Conservation (phyloP, 495 filamentous ascomycete genomes). For the Penicillium longicatenatum region DNA sequence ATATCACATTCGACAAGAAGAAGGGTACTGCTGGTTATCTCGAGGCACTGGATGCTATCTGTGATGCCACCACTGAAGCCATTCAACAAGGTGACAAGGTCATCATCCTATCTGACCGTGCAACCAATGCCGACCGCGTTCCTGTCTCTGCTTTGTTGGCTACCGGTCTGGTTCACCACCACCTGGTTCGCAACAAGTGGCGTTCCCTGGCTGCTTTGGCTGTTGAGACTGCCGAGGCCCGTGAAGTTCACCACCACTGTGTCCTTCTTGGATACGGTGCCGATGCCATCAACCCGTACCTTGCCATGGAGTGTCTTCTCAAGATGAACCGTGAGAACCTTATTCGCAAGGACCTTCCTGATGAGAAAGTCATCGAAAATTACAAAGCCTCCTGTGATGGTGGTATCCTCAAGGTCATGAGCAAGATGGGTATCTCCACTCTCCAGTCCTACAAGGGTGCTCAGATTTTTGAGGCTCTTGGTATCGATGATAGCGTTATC, state of each 20-base stretch:
- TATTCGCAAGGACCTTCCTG: slow-evolving; percentile 84
- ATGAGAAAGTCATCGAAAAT: slow-evolving; percentile 88
- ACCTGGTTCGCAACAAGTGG: slow-evolving; percentile 96
- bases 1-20: slow-evolving; percentile 91
- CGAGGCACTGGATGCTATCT: slow-evolving; percentile 87
- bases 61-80: slow-evolving; percentile 79
- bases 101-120: slow-evolving; percentile 89
- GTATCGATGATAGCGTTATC: slow-evolving; percentile 92
- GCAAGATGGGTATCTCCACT: slow-evolving; percentile 99
- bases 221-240: slow-evolving; percentile 94
- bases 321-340: slow-evolving; percentile 97
- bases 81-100: slow-evolving; percentile 85
- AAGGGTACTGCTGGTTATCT: slow-evolving; percentile 87
- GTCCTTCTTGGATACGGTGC: slow-evolving; percentile 95
- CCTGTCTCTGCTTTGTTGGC: slow-evolving; percentile 87
- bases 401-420: slow-evolving; percentile 99
- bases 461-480: slow-evolving; percentile 99
- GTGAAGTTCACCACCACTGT: slow-evolving; percentile 99
- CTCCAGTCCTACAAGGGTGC: slow-evolving; percentile 98
- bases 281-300: slow-evolving; percentile 95
- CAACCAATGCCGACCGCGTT: slow-evolving; percentile 80
- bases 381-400: slow-evolving; percentile 98
- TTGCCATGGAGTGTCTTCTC: slow-evolving; percentile 95
- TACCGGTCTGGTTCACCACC: slow-evolving; percentile 95
- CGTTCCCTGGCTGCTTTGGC: slow-evolving; percentile 85